These are phyloP conservation scores for Phytophthora aleatoria DNA, from an alignment of 352 stramenopile genomes.

Conservation along the genomic window DNA sequence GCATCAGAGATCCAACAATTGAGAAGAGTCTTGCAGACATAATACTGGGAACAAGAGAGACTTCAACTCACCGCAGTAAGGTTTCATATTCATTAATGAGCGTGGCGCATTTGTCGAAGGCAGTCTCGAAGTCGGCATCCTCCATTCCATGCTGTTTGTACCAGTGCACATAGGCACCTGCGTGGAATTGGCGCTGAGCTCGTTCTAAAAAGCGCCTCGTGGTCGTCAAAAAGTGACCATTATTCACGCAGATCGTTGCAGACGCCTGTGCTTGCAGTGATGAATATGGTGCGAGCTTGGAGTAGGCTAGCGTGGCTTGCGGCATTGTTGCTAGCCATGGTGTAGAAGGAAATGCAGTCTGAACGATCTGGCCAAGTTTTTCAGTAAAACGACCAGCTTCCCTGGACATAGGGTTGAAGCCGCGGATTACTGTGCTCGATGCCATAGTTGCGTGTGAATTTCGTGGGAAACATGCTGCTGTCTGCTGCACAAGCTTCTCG, in stretches of 20 bases:
- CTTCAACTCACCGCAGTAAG: constrained; percentile 29
- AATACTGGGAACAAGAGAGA: not conserved
- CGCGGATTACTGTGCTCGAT: constrained; percentile 35
- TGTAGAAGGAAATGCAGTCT: constrained; percentile 29
- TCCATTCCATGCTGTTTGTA: constrained; percentile 67
- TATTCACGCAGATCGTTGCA: constrained; percentile 55
- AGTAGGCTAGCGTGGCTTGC: constrained; percentile 21
- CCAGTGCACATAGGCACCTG: constrained; percentile 61
- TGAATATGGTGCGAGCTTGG: constrained; percentile 25
- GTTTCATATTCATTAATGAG: constrained; percentile 53
- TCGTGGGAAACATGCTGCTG: constrained; percentile 30
- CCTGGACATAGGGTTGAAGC: constrained; percentile 12
- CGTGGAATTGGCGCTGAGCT: constrained; percentile 50
- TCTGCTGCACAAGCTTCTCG: constrained; percentile 30
- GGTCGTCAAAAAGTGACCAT: constrained; percentile 48
- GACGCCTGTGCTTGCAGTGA: constrained; percentile 33
- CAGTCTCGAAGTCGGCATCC: constrained; percentile 47
- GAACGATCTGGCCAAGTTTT: constrained; percentile 21
- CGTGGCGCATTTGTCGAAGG: constrained; percentile 44
- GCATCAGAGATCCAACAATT: constrained; percentile 32
- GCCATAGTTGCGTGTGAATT: constrained; percentile 19
- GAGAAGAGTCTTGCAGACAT: constrained; percentile 25
- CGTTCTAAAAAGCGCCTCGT: constrained; percentile 48
- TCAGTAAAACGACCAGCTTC: constrained; percentile 22
- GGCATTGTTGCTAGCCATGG: constrained; percentile 25